A percentile compares a stretch with the other conserved stretches of the same genome.
Evolutionary conservation across 176 grass and related monocot species (phyloP).

Genomic region (Bromus sterilis): DNA sequence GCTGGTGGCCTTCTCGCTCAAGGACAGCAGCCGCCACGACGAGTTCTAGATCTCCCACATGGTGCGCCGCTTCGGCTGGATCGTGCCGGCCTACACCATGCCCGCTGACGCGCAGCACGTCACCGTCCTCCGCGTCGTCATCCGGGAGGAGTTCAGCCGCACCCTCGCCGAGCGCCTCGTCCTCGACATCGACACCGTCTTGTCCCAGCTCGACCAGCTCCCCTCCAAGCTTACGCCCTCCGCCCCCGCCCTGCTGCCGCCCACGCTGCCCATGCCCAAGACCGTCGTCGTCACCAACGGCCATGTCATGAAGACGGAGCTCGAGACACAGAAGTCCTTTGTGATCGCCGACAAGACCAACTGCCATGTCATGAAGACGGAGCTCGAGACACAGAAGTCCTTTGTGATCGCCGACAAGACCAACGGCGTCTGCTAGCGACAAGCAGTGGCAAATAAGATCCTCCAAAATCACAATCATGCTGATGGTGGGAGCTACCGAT

Average conservation of each 20-base stretch:
- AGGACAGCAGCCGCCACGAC: conserved; percentile 68
- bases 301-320: conserved; percentile 28
- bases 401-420: too few relatives aligned
- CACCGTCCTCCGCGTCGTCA: conserved; percentile 88
- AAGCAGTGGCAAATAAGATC: not conserved
- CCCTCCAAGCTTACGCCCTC: conserved; percentile 45
- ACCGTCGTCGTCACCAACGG: not conserved
- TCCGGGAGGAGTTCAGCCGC: conserved; percentile 98
- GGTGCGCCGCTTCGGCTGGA: conserved; percentile 96
- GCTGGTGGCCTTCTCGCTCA: conserved; percentile 94
- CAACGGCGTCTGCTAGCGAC: conserved; percentile 75
- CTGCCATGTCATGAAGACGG: conserved; percentile 24
- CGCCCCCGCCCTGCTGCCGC: not conserved
- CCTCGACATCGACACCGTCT: conserved; percentile 78
- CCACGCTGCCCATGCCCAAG: conserved; percentile 4
- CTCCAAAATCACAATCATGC: not conserved
- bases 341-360: too few relatives aligned
- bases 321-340: conserved; percentile 63
- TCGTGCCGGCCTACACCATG: conserved; percentile 97
- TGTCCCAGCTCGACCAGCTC: conserved; percentile 70
- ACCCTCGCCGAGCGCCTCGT: conserved; percentile 88
- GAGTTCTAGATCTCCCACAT: conserved; percentile 93
- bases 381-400: conserved; percentile 58
- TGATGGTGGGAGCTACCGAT: not conserved
- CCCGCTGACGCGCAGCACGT: conserved; percentile 85